Evolutionary conservation across 179 eudicot genomes (phyloP).

Genomic region (Vitellaria paradoxa): DNA sequence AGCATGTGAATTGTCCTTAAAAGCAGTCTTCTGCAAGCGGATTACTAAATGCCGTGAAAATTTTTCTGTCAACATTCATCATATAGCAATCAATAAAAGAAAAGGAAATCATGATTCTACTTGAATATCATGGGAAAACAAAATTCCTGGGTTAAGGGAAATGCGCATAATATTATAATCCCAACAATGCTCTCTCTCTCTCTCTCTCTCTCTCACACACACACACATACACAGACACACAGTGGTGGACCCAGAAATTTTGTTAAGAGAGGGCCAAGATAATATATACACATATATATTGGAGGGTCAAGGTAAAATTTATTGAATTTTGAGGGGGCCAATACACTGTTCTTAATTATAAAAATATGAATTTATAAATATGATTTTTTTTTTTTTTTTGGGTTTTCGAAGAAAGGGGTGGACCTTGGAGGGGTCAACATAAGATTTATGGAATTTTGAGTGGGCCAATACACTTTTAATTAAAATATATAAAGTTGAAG

Average conservation of each 20-base stretch:
- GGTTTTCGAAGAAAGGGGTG: too few relatives aligned
- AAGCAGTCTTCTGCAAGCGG: slow-evolving; percentile 73
- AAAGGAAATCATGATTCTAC: not conserved
- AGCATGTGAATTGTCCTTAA: slow-evolving; percentile 87
- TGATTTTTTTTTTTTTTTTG: too few relatives aligned
- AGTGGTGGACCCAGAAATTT: not conserved
- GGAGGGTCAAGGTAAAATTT: too few relatives aligned
- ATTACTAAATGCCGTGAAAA: slow-evolving; percentile 89
- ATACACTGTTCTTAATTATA: too few relatives aligned
- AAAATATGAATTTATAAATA: too few relatives aligned
- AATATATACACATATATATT: too few relatives aligned
- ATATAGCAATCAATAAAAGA: slow-evolving; percentile 6
- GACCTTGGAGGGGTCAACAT: too few relatives aligned
- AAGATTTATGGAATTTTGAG: too few relatives aligned
- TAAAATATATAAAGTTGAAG: too few relatives aligned
- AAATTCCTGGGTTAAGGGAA: not conserved
- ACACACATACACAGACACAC: not conserved
- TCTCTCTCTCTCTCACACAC: not conserved
- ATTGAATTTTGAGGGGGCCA: too few relatives aligned
- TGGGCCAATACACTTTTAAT: too few relatives aligned
- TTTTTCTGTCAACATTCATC: slow-evolving; percentile 49
- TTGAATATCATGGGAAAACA: slow-evolving; percentile 9
- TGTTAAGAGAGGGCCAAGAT: too few relatives aligned
- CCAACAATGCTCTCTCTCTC: not conserved
- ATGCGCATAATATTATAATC: not conserved